These are phyloP conservation scores for Ogataea chonburiensis DNA, from an alignment of 805 yeast genomes.

Conservation along the genomic window DNA sequence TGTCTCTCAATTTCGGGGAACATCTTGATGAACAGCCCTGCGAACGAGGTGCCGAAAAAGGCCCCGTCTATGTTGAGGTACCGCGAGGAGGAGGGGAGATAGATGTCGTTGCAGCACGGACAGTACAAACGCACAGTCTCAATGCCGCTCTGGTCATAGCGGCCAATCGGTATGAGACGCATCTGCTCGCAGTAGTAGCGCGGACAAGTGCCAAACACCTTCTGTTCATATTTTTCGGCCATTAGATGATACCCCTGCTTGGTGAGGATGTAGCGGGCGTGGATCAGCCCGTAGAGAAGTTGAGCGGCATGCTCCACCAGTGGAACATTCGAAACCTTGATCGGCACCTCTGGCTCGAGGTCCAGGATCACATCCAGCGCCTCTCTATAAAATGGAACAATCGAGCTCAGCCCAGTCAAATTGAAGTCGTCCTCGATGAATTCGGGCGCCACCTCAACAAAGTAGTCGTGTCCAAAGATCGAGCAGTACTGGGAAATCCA, in stretches of 20 bases:
- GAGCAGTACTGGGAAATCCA: conserved; percentile 85
- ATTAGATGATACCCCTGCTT: conserved; percentile 85
- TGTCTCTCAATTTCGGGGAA: conserved; percentile 87
- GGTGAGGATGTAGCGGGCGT: conserved; percentile 85
- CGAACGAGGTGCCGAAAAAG: conserved; percentile 93
- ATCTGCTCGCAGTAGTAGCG: conserved; percentile 86
- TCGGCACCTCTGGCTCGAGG: conserved; percentile 62
- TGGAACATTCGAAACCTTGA: conserved; percentile 66
- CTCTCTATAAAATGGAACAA: conserved; percentile 88
- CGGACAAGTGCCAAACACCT: conserved; percentile 90
- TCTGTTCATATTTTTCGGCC: conserved; percentile 91
- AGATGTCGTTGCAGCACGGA: conserved; percentile 91
- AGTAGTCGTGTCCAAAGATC: conserved; percentile 81
- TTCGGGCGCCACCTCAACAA: conserved; percentile 87
- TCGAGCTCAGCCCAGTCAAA: conserved; percentile 79
- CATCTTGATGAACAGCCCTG: conserved; percentile 87
- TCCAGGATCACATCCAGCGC: conserved; percentile 90
- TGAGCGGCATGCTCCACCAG: conserved; percentile 88
- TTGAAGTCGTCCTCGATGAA: conserved; percentile 97
- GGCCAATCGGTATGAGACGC: conserved; percentile 88
- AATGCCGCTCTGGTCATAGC: conserved; percentile 85
- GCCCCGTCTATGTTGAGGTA: conserved; percentile 93
- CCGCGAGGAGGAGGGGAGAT: conserved; percentile 83
- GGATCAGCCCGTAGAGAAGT: conserved; percentile 87
- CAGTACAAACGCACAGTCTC: conserved; percentile 92